Evolutionary conservation across 1,284 basidiomycete species (phyloP).

Genomic region (Inonotus obliquus): DNA sequence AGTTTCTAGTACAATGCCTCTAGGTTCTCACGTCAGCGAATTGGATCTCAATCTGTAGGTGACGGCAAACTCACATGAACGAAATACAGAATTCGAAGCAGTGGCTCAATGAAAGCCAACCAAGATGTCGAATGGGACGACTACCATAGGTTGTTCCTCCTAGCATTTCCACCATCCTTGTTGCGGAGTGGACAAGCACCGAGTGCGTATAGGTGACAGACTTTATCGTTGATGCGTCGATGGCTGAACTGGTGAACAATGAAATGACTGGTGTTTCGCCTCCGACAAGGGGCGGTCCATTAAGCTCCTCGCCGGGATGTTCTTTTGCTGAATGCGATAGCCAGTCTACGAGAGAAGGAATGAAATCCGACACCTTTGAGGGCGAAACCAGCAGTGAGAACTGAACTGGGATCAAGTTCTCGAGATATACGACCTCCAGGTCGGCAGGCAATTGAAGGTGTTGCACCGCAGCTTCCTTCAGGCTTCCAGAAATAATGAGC

Average conservation of each 20-base stretch:
- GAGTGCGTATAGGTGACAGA: conserved; percentile 20
- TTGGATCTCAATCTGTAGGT: background rate
- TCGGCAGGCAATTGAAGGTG: background rate
- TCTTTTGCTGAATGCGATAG: background rate
- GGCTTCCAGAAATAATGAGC: background rate
- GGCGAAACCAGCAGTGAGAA: background rate
- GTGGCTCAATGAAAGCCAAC: conserved; percentile 22
- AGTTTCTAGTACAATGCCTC: conserved; percentile 17
- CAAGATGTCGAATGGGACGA: conserved; percentile 19
- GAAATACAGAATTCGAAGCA: conserved; percentile 20
- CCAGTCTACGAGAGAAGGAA: background rate
- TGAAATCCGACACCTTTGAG: conserved; percentile 1
- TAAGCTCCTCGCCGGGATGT: background rate
- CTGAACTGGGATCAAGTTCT: background rate
- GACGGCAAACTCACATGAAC: conserved; percentile 14
- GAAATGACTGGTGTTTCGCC: conserved; percentile 2
- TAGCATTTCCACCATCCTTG: conserved; percentile 9
- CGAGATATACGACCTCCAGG: background rate
- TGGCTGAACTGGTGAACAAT: conserved; percentile 21
- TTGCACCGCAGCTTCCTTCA: background rate
- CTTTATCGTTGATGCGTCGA: conserved; percentile 20
- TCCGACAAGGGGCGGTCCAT: background rate
- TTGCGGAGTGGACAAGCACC: conserved; percentile 12
- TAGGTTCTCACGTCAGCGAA: background rate
- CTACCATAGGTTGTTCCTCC: conserved; percentile 6